phyloP scores from a whole-genome alignment of 495 filamentous ascomycete species.

The Chaetomium tenue region DNA sequence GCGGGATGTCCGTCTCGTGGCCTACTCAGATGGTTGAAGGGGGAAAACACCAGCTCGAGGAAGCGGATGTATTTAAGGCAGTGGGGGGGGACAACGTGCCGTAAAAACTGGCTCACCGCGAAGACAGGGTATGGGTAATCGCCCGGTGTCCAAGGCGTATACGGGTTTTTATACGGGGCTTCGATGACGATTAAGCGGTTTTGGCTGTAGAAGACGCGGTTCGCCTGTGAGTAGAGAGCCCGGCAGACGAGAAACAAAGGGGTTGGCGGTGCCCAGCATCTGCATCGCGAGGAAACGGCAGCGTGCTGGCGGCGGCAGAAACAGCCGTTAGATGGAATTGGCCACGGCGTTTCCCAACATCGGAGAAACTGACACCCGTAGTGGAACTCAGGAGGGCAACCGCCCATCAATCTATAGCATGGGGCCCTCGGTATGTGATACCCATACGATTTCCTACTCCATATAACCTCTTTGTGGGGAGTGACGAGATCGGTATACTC shows the following conservation, averaged over 20 bases:
- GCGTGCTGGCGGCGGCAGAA: background rate
- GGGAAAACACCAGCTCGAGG: conserved; percentile 9
- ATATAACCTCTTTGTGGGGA: background rate
- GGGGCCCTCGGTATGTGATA: background rate
- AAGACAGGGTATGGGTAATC: background rate
- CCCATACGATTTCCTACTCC: background rate
- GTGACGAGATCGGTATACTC: background rate
- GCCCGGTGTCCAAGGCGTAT: background rate
- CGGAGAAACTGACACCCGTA: background rate
- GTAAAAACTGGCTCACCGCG: conserved; percentile 9
- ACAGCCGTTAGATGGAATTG: background rate
- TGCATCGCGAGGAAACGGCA: background rate
- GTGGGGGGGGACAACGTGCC: background rate
- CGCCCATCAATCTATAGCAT: background rate
- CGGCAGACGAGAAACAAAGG: background rate
- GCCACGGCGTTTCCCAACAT: background rate
- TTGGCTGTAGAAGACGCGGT: background rate
- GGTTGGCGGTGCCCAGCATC: background rate
- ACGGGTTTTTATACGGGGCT: background rate
- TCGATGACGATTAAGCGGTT: conserved; percentile 10
- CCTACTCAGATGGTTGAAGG: background rate
- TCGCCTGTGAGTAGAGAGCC: background rate
- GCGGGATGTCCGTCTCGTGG: conserved; percentile 5
- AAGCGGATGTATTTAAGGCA: conserved; percentile 7
- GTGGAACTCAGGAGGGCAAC: background rate